Conservation (phyloP, 2,329 filamentous ascomycete genomes). For the Sarocladium oryzae region DNA sequence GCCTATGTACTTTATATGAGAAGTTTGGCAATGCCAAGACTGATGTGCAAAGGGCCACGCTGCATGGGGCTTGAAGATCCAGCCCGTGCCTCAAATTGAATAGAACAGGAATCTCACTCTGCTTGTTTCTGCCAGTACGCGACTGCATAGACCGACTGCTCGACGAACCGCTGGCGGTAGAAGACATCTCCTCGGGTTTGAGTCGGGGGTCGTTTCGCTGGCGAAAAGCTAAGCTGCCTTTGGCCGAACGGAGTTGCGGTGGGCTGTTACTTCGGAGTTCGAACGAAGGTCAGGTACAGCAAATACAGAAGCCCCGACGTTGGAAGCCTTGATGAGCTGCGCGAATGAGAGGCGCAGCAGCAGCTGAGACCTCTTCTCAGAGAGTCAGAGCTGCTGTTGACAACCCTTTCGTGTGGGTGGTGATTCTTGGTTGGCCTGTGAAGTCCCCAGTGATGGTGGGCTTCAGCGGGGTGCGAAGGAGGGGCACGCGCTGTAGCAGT, state of each 20-base stretch:
- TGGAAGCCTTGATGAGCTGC: no score
- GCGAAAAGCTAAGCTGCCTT: neutral
- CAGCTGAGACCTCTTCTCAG: neutral
- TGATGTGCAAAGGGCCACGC: neutral
- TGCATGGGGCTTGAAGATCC: neutral
- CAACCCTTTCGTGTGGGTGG: neutral
- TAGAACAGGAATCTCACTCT: slow-evolving; percentile 55
- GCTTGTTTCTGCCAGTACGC: slow-evolving; percentile 69
- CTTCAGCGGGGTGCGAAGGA: slow-evolving; percentile 5
- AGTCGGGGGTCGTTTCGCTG: slow-evolving; percentile 11
- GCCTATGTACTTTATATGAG: no score
- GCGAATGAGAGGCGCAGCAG: neutral
- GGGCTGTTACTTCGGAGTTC: slow-evolving; percentile 1
- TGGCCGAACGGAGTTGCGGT: neutral
- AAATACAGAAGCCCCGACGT: no score
- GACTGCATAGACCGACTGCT: slow-evolving; percentile 60
- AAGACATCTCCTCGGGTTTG: slow-evolving; percentile 25
- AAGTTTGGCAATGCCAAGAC: slow-evolving; percentile 4
- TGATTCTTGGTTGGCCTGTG: neutral
- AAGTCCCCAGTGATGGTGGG: neutral
- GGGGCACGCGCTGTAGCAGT: slow-evolving; percentile 2
- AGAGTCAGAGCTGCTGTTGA: slow-evolving; percentile 1
- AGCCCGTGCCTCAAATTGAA: neutral
- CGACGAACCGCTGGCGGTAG: slow-evolving; percentile 28
- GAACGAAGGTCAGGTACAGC: neutral